A percentile compares a stretch with the other conserved stretches of the same genome.
These are phyloP conservation scores for Diaporthe nobilis DNA, from an alignment of 2,329 filamentous ascomycete genomes.

Conservation along the genomic window DNA sequence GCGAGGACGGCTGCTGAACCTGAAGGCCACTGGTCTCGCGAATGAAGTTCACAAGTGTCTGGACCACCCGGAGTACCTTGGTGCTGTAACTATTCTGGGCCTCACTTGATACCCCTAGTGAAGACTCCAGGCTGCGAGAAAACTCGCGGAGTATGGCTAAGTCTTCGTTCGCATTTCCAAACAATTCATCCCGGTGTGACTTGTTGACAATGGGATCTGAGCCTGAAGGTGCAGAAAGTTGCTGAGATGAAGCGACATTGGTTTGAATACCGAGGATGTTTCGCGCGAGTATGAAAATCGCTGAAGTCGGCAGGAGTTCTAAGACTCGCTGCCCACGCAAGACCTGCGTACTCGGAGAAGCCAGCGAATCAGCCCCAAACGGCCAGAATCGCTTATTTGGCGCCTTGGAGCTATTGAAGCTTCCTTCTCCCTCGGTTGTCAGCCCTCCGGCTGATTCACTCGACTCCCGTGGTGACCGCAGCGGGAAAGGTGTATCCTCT, in stretches of 20 bases:
- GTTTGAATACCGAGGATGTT: neutral
- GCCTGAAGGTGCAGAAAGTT: neutral
- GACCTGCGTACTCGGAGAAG: neutral
- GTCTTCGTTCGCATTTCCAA: neutral
- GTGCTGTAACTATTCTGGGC: slow-evolving; percentile 1
- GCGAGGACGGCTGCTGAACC: neutral
- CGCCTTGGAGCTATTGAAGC: neutral
- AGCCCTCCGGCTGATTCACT: neutral
- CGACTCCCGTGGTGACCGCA: neutral
- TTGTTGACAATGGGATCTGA: neutral
- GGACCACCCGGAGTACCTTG: slow-evolving; percentile 9
- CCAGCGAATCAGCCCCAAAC: neutral
- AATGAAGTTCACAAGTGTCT: neutral
- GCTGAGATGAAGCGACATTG: neutral
- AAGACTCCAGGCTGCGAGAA: neutral
- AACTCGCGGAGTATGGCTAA: neutral
- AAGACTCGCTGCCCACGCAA: neutral
- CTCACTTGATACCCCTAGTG: neutral
- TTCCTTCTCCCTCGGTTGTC: neutral
- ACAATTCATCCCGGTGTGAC: neutral
- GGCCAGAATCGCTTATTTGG: slow-evolving; percentile 17
- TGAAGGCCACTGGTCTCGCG: neutral
- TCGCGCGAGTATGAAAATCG: slow-evolving; percentile 13
- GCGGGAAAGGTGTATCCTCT: neutral
- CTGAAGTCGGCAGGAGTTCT: slow-evolving; percentile 5